Evolutionary conservation across 2,329 filamentous ascomycete species (phyloP), one percentile per base, ranked within the genome.

Genomic region (Alternaria postmessia): DNA sequence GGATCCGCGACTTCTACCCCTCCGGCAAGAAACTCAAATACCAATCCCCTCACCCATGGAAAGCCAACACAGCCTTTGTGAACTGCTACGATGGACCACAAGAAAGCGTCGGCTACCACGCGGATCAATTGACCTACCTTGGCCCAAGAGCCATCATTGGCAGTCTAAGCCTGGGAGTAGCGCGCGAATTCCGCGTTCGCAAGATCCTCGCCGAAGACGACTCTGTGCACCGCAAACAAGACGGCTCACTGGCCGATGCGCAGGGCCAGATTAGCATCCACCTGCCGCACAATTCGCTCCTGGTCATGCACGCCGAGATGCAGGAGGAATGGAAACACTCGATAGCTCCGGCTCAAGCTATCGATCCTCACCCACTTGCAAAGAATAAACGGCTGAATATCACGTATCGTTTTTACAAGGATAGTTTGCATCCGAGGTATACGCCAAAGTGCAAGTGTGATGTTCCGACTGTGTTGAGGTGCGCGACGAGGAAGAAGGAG

Each of bases 221-320:
- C 30, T 66, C 74, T 16, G 32, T 36, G 20, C 56, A 72, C 54
- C 77, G 80, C 43, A 75, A 79, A 62, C 78, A 74, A 16, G 67
- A 80, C 53, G 71, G 74, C 32, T 64, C 41, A 60, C 73, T 73
- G 12, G 81, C 86, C 2, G 90, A 95, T 65, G 84, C 86, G 0
- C 88, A 91, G 71, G 94, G 94, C 4, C 94, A 97, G 75, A 94
- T 98, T 59, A 89, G 93, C 1, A 95, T 98, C 43, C 93, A 97
- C 69, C 87, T 98, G 0, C 94, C 94, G 0, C 95, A 98, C 78
- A 98, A 98, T 77, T 96, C 92, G 0, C 85, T 98, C 0, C 84
- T 99, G 0, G 84, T 98, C 9, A 98, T 99, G 95, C 94, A 98
- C 73, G 94, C 94, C 1, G 93, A 96, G 75, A 98, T 97, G 92